A percentile compares a stretch with the other conserved stretches of the same genome.
These are phyloP conservation scores for Trichoderma brevicompactum DNA, from an alignment of 2,329 filamentous ascomycete genomes.

Conservation along the genomic window DNA sequence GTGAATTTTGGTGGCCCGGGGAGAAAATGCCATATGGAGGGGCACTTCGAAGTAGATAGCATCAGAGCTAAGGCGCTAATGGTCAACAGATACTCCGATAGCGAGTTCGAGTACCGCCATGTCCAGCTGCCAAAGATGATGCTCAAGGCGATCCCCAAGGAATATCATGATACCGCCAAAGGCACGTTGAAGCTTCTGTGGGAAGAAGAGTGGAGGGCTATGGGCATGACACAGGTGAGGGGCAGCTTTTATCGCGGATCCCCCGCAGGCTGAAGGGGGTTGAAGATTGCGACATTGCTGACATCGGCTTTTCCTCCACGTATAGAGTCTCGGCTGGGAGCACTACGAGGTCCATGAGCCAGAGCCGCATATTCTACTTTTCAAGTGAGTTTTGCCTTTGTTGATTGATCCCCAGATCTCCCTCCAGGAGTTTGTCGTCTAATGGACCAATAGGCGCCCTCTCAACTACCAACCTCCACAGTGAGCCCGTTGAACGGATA, in stretches of 20 bases:
- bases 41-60: not conserved
- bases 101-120: constrained; percentile 93
- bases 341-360: constrained; percentile 99
- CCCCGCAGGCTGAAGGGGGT: not conserved
- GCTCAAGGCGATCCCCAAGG: constrained; percentile 94
- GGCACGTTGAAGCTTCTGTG: constrained; percentile 94
- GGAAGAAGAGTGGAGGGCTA: constrained; percentile 97
- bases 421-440: not conserved
- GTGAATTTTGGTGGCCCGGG: not conserved
- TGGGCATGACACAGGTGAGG: constrained; percentile 93
- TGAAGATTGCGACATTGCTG: constrained; percentile 21
- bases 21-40: not conserved
- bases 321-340: constrained; percentile 94
- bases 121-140: constrained; percentile 97
- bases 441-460: constrained; percentile 40
- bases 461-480: constrained; percentile 81
- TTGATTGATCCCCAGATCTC: not conserved
- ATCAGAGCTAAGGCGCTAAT: constrained; percentile 17
- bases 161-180: constrained; percentile 87
- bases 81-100: constrained; percentile 79
- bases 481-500: constrained; percentile 37
- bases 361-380: constrained; percentile 95
- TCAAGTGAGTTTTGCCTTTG: constrained; percentile 69
- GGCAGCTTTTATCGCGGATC: not conserved
- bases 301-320: constrained; percentile 31